Base-by-base conservation (phyloP, 345 rosid species). In the Jatropha curcas region DNA sequence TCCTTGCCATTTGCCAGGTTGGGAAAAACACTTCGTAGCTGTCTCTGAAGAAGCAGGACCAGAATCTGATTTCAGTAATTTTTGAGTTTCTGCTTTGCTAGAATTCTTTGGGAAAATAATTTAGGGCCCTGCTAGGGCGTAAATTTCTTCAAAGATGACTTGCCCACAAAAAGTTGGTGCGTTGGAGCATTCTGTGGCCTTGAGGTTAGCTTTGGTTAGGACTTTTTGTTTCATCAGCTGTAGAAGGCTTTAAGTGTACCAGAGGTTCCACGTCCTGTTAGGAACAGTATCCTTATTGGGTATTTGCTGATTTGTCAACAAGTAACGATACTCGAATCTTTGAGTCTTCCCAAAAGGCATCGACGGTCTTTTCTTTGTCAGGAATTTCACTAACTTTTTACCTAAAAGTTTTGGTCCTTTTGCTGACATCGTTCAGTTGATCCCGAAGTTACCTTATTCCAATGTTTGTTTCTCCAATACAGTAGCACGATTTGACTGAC, bases 91-190 rank as follows among this genome's bases (percentile, higher is more conserved):
- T 39, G 72, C 68, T 64, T 66, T 73, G 72, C 30, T 69, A 45
- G 71, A 37, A 71, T 71, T 76, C 50, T 34, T n/a, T 75, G 19
- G 27, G 58, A 31, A 48, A 25, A 70, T 17, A 34, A 71, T 61
- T n/a, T 68, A 75, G 66, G 67, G 72, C 76, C 90, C 51, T 72
- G n/a, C 82, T 27, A 5, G 55, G 17, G 67, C 19, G 48, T 82
- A 74, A 31, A n/a, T n/a, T 65, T 69, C 80, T 81, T 77, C 59
- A 68, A 60, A 73, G 82, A 72, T 60, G 83, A 73, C 66, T n/a
- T 86, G 86, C 41, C 76, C 84, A 34, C n/a, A n/a, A n/a, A n/a
- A 82, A 74, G 70, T 75, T 74, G 74, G 77, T 69, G 58, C 80
- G 81, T 50, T 74, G 84, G 68, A 69, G 76, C 67, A 75, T 55